These are phyloP conservation scores for Phytopythium ostracodes DNA, from an alignment of 352 stramenopile species.

Conservation along the genomic window DNA sequence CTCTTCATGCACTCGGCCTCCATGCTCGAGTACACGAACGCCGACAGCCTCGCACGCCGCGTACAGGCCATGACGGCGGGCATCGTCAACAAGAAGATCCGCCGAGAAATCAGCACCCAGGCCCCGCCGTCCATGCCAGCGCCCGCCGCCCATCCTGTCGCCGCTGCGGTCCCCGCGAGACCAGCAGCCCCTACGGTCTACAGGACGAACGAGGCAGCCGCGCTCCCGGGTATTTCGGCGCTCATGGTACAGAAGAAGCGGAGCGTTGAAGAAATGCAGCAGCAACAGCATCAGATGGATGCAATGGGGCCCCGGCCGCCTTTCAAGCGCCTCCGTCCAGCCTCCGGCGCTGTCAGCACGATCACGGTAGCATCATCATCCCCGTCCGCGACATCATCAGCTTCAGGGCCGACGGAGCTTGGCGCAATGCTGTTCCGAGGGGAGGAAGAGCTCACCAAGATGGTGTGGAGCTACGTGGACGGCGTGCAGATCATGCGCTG, in stretches of 20 bases:
- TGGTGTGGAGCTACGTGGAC: constrained; percentile 79
- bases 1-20: constrained; percentile 82
- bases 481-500: constrained; percentile 75
- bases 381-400: neutral
- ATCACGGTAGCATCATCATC: neutral
- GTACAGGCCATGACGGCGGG: constrained; percentile 75
- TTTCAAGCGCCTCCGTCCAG: neutral
- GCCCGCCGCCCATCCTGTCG: neutral
- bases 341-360: neutral
- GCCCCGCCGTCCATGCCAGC: neutral
- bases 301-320: neutral
- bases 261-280: constrained; percentile 29
- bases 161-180: neutral
- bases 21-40: constrained; percentile 76
- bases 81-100: constrained; percentile 87
- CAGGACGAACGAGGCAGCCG: constrained; percentile 1
- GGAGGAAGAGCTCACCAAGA: constrained; percentile 60
- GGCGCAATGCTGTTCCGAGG: constrained; percentile 57
- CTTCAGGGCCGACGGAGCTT: constrained; percentile 18
- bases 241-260: constrained; percentile 32
- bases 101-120: constrained; percentile 26
- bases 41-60: constrained; percentile 70
- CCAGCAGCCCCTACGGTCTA: constrained; percentile 6
- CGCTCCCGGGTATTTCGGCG: constrained; percentile 30
- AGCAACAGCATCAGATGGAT: constrained; percentile 6